phyloP scores from a whole-genome alignment of 306 rosid species.

The Lathyrus tuberosus region DNA sequence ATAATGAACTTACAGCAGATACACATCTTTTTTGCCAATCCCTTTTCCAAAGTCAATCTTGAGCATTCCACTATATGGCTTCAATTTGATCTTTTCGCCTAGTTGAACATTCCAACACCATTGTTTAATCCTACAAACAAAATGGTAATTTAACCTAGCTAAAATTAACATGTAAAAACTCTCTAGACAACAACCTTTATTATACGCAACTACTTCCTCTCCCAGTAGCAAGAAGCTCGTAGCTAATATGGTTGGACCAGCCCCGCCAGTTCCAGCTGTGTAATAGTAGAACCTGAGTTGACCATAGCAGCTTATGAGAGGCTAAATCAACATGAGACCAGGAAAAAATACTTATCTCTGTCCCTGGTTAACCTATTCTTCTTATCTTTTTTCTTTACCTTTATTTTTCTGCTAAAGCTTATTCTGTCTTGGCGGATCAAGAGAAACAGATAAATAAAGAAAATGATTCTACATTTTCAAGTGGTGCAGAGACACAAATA shows the following conservation, averaged over 20 bases:
- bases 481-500: background rate
- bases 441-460: background rate
- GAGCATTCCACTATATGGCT: constrained; percentile 97
- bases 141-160: constrained; percentile 44
- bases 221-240: constrained; percentile 92
- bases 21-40: constrained; percentile 90
- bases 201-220: constrained; percentile 91
- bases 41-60: constrained; percentile 92
- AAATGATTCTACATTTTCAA: background rate
- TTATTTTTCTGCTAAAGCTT: constrained; percentile 26
- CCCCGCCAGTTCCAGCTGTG: constrained; percentile 98
- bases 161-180: constrained; percentile 32
- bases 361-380: constrained; percentile 9
- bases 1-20: constrained; percentile 75
- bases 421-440: constrained; percentile 1
- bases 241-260: constrained; percentile 91
- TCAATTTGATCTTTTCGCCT: constrained; percentile 84
- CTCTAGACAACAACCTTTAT: constrained; percentile 61
- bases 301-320: constrained; percentile 34
- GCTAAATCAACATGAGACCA: constrained; percentile 27
- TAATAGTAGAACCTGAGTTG: constrained; percentile 82
- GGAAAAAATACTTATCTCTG: constrained; percentile 1
- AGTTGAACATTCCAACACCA: constrained; percentile 56
- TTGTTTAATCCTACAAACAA: constrained; percentile 46
- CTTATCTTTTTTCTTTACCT: constrained; percentile 8